A percentile compares a stretch with the other conserved stretches of the same genome.
Conservation (phyloP, 208 protist species). For the Trypanosoma boissoni region DNA sequence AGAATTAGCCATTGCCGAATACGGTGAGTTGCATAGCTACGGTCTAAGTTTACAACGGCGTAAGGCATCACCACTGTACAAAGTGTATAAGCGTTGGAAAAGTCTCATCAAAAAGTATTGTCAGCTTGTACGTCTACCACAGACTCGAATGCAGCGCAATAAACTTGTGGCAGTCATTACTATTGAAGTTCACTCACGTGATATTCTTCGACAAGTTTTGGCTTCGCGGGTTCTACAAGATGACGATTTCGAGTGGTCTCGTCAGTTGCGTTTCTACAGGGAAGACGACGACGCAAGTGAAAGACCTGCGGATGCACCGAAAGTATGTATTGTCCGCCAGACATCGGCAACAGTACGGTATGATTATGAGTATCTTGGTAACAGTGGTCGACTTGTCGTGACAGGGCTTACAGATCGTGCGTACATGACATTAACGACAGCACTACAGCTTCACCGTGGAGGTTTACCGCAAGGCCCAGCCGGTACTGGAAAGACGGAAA, state of each 20-base stretch:
- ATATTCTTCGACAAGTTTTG: constrained; percentile 95
- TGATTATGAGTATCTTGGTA: constrained; percentile 98
- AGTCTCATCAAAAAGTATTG: constrained; percentile 94
- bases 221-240: constrained; percentile 66
- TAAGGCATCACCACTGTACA: constrained; percentile 90
- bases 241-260: constrained; percentile 97
- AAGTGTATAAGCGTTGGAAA: constrained; percentile 94
- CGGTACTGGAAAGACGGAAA: constrained; percentile 99
- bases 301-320: constrained; percentile 22
- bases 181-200: constrained; percentile 98
- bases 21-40: constrained; percentile 74
- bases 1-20: constrained; percentile 88
- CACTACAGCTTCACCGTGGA: constrained; percentile 93
- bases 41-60: constrained; percentile 80
- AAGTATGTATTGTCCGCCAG: constrained; percentile 92
- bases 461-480: constrained; percentile 95
- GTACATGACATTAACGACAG: constrained; percentile 98
- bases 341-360: constrained; percentile 92
- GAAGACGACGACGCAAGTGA: constrained; percentile 63
- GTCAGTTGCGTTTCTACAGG: constrained; percentile 96
- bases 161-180: constrained; percentile 97
- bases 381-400: constrained; percentile 96
- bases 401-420: constrained; percentile 97
- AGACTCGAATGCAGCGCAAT: constrained; percentile 91
- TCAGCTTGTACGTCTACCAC: constrained; percentile 92